These are phyloP conservation scores for Talaromyces thailandensis DNA, from an alignment of 495 filamentous ascomycete genomes.

Conservation along the genomic window DNA sequence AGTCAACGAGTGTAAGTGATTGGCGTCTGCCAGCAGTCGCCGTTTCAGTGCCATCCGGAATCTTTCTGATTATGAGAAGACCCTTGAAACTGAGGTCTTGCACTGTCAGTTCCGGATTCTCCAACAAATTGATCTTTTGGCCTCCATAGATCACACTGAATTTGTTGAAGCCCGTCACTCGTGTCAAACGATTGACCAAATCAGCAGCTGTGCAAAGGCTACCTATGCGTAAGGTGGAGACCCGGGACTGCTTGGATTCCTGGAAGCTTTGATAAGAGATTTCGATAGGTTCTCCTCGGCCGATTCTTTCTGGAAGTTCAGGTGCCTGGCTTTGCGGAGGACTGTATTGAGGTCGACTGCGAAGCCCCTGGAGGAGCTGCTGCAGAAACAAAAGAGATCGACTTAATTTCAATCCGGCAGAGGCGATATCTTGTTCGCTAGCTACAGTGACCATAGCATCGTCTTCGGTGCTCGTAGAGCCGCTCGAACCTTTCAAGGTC, in stretches of 20 bases:
- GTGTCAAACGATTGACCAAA: slow-evolving; percentile 52
- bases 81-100: slow-evolving; percentile 40
- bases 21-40: slow-evolving; percentile 18
- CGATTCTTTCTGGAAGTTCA: slow-evolving; percentile 27
- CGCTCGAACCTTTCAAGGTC: slow-evolving; percentile 41
- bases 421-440: slow-evolving; percentile 29
- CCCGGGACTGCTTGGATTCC: slow-evolving; percentile 43
- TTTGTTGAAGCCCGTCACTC: slow-evolving; percentile 62
- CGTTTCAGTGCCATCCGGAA: slow-evolving; percentile 27
- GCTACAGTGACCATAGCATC: slow-evolving; percentile 40
- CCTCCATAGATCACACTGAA: slow-evolving; percentile 48
- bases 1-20: slow-evolving; percentile 48
- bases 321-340: slow-evolving; percentile 31
- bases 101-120: slow-evolving; percentile 26
- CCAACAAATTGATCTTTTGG: slow-evolving; percentile 35
- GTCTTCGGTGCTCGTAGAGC: slow-evolving; percentile 33
- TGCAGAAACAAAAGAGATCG: slow-evolving; percentile 55
- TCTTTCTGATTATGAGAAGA: slow-evolving; percentile 47
- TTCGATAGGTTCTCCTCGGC: slow-evolving; percentile 51
- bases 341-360: slow-evolving; percentile 44
- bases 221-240: slow-evolving; percentile 52
- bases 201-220: slow-evolving; percentile 61
- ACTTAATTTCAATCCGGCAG: slow-evolving; percentile 53
- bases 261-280: slow-evolving; percentile 69
- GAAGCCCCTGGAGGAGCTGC: slow-evolving; percentile 45